Evolutionary conservation across 495 filamentous ascomycete species (phyloP), one percentile per base, ranked within the genome.

Genomic region (Pyronema domesticum): DNA sequence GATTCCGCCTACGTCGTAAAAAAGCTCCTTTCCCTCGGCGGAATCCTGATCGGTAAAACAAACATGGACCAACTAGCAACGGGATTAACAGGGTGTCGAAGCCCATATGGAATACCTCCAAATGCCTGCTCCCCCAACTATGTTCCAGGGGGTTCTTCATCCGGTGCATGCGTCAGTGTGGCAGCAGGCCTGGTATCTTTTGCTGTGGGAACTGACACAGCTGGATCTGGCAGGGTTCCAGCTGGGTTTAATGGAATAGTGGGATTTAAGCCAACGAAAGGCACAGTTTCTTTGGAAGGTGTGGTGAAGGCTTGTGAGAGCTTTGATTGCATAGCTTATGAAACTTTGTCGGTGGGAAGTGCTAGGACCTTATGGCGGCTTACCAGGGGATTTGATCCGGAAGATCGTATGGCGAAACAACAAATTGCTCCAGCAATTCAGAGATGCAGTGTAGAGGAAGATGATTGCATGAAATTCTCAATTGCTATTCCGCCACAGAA

Each of bases 61-160:
- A 83, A 84, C 58, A 71, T 84, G 23, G 80, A 84, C 64, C 80
- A 83, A 63, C 69, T 83, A 7, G 80, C 79, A 13, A 84, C 80
- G 0, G 80, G 80, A 9, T 66, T 80, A 3, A 73, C 72, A 0
- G 75, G 73, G n/a, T 74, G 76, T 47, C 77, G 80, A 6, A 80
- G 77, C 8, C 80, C 80, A 0, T 81, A 78, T 55, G 80, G 80
- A 1, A 70, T 68, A 34, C 71, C 73, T 2, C 67, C 69, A 37
- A 75, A 69, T 17, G 68, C 77, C 19, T 75, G 70, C 56, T 72
- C 76, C 61, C 66, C 68, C 37, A 66, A 71, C n/a, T 75, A 77
- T 58, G 76, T 81, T 34, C 75, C 75, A 7, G 79, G 79, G 43
- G 79, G 79, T n/a, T 81, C 79, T 0, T 80, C 76, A 10, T 77